Conservation (phyloP, 2,329 filamentous ascomycete species). For the Phialocephala subalpina region DNA sequence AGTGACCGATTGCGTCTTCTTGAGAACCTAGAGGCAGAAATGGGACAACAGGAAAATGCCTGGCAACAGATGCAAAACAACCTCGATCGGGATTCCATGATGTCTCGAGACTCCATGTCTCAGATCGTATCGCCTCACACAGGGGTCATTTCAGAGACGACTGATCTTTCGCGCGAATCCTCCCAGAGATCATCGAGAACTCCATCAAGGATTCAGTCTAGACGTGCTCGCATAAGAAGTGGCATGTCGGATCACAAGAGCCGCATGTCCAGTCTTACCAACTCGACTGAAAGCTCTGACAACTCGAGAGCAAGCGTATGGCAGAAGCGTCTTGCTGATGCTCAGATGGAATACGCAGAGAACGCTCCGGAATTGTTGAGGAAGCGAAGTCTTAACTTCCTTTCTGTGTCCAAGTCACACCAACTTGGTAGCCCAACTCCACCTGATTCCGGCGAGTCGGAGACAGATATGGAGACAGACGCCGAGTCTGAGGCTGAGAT, state of each 20-base stretch:
- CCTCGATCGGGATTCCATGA: constrained; percentile 48
- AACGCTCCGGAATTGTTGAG: constrained; percentile 49
- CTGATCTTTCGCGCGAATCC: constrained; percentile 29
- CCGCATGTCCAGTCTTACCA: constrained; percentile 38
- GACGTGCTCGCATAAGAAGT: constrained; percentile 48
- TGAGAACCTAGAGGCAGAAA: constrained; percentile 67
- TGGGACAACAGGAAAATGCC: constrained; percentile 65
- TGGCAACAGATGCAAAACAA: constrained; percentile 66
- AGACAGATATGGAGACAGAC: constrained; percentile 32
- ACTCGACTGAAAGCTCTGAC: constrained; percentile 44
- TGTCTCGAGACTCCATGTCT: constrained; percentile 18
- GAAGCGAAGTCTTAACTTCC: constrained; percentile 50
- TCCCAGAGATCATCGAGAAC: constrained; percentile 46
- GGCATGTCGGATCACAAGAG: constrained; percentile 40
- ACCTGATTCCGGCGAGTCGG: constrained; percentile 52
- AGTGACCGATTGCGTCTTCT: constrained; percentile 50
- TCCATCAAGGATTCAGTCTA: constrained; percentile 49
- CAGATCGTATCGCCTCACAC: constrained; percentile 34
- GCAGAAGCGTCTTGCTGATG: constrained; percentile 55
- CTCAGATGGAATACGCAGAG: constrained; percentile 54
- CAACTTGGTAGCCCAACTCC: constrained; percentile 61
- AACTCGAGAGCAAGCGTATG: constrained; percentile 48
- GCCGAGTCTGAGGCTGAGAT: constrained; percentile 27
- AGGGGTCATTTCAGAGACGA: constrained; percentile 23
- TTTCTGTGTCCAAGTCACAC: constrained; percentile 47